Evolutionary conservation across 1,284 basidiomycete genomes (phyloP).

Genomic region (Neonothopanus nambi): DNA sequence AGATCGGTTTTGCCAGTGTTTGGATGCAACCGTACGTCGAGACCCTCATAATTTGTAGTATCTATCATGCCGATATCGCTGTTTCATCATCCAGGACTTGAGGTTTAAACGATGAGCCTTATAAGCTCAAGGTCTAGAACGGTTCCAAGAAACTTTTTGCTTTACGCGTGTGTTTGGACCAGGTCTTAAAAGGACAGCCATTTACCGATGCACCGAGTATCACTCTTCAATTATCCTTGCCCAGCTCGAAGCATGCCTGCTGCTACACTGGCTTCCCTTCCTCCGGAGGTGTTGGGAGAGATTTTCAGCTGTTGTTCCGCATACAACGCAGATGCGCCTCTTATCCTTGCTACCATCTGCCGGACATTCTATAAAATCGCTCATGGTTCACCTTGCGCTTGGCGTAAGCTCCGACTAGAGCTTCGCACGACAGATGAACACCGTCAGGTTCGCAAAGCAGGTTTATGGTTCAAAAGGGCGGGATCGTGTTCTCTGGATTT

Average conservation of each 20-base stretch:
- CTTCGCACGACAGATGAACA: conserved; percentile 5
- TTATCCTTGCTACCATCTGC: conserved; percentile 13
- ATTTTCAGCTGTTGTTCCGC: conserved; percentile 12
- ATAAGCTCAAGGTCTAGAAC: neutral
- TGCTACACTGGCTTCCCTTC: conserved; percentile 4
- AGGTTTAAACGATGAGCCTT: no score
- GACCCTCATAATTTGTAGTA: no score
- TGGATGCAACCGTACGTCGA: no score
- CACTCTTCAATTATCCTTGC: neutral
- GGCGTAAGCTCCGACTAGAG: conserved; percentile 13
- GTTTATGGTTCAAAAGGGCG: conserved; percentile 12
- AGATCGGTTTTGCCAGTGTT: no score
- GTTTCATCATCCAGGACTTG: no score
- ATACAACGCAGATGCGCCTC: conserved; percentile 17
- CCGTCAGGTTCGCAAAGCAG: conserved; percentile 15
- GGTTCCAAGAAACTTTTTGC: neutral
- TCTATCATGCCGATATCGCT: no score
- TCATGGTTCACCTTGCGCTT: conserved; percentile 10
- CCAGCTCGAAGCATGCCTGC: neutral
- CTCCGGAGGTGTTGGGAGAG: conserved; percentile 15
- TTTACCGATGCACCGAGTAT: no score
- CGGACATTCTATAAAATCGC: conserved; percentile 6
- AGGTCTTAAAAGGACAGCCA: neutral
- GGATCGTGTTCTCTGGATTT: conserved; percentile 14
- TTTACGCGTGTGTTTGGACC: neutral